Evolutionary conservation across 352 stramenopile genomes (phyloP), one percentile per base, ranked within the genome.

Genomic region (Phytophthora fragariaefolia): DNA sequence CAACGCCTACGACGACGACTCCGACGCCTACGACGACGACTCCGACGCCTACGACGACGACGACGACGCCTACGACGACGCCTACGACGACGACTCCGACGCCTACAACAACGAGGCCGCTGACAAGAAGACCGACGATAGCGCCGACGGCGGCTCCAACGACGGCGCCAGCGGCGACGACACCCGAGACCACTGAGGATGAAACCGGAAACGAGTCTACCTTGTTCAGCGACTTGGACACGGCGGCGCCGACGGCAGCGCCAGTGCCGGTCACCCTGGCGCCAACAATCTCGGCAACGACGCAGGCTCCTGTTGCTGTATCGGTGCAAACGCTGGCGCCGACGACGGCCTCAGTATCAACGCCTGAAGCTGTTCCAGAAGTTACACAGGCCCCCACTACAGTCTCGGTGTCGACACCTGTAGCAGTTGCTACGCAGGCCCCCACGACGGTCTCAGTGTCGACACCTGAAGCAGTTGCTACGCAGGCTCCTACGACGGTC

Each of bases 161-260:
- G 17, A 23, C 10, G 20, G 13, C 46, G 22, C 53, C 40, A 2
- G 62, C 20, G 20, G 17, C 18, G n/a, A 43, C 17, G 9, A 0
- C 36, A 43, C 40, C 18, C 30, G 30, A 36, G n/a, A 26, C 49
- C 2, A 56, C 40, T 7, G 27, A 38, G 9, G 40, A 54, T 1
- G 52, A 48, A 32, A 63, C 45, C 36, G 38, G 58, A 45, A 46
- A 20, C n/a, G 64, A 67, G 26, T 72, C 58, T 12, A 56, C 28
- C 4, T 34, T 5, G 3, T 12, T 56, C 38, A 70, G 38, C 23
- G 27, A 24, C 15, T 50, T 36, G 24, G 52, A 63, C 28, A 18
- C 7, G 17, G 10, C 28, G 46, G 18, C 46, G 38, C 36, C 65
- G 32, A 73, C 64, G 58, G 58, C 30, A 73, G 61, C 38, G 40